Base-by-base conservation (phyloP, 73 alveolate species). In the Paramecium sexaurelia region DNA sequence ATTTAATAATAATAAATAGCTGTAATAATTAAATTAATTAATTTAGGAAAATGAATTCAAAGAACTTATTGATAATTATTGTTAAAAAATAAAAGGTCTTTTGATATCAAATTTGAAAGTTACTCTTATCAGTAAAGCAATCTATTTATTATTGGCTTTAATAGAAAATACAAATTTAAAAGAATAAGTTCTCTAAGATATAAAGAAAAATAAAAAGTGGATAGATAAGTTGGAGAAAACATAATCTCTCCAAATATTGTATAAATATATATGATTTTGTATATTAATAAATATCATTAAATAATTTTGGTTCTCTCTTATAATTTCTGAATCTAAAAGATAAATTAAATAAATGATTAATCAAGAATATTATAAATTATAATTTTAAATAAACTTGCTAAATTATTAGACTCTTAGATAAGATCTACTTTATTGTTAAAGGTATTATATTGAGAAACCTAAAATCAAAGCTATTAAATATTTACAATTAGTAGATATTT, bases 251-350 rank as follows among this genome's bases (percentile, higher is more conserved):
- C 55, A 71, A 36, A 71, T 71, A 71, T 37, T 71, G 27, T 35
- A 35, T 22, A 71, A 71, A 71, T 71, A 71, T 71, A 35, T 71
- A 71, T 71, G 86, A 71, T 35, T 29, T 71, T 71, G 67, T 51
- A 51, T 51, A 51, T 51, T 51, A 51, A 51, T 51, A 51, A 51
- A 51, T 51, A 51, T 17, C 27, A 51, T 17, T n/a, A 15, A 51
- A 51, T n/a, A 20, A 51, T 51, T 15, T 51, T 43, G 41, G 19
- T 43, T 3, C 19, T 43, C n/a, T 6, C 19, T 35, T 35, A 2
- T 35, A 6, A 35, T 35, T 4, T 35, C n/a, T 35, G 41, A 35
- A 35, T 35, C 6, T 35, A 35, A n/a, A n/a, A n/a, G n/a, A n/a
- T n/a, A n/a, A n/a, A n/a, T n/a, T n/a, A n/a, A n/a, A n/a, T n/a